Evolutionary conservation across 73 alveolate species (phyloP).

Genomic region (Uronychia setigera): DNA sequence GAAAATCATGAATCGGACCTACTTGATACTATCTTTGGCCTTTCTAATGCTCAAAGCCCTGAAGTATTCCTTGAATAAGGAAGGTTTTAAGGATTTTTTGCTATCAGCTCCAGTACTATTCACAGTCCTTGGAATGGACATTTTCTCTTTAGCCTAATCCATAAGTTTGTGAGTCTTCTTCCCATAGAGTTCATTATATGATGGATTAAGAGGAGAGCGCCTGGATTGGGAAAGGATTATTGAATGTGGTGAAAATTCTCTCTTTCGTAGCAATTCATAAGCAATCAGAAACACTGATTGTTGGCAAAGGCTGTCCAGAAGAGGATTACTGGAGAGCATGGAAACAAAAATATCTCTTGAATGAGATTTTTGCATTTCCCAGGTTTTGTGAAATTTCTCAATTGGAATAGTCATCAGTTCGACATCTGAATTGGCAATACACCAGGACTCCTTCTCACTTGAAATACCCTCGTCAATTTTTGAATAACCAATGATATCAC

Average conservation of each 20-base stretch:
- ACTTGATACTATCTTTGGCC: too few relatives aligned
- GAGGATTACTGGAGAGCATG: neutral
- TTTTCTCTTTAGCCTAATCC: neutral
- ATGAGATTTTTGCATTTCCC: neutral
- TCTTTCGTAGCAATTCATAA: neutral
- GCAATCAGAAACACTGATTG: neutral
- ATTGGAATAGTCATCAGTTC: neutral
- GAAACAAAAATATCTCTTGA: neutral
- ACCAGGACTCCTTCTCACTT: neutral
- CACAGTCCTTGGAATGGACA: neutral
- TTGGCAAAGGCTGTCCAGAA: neutral
- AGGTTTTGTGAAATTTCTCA: neutral
- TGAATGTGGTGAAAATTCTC: neutral
- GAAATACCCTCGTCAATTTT: neutral
- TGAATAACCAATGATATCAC: neutral
- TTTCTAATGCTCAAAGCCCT: neutral
- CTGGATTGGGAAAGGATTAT: neutral
- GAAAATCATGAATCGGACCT: too few relatives aligned
- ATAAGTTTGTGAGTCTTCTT: neutral
- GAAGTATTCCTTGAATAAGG: neutral
- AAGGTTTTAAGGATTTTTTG: neutral
- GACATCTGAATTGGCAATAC: neutral
- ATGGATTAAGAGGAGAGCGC: neutral
- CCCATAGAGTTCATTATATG: neutral
- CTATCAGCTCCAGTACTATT: neutral